Conservation (phyloP, 2,329 filamentous ascomycete genomes). For the Penicillium thymicola region DNA sequence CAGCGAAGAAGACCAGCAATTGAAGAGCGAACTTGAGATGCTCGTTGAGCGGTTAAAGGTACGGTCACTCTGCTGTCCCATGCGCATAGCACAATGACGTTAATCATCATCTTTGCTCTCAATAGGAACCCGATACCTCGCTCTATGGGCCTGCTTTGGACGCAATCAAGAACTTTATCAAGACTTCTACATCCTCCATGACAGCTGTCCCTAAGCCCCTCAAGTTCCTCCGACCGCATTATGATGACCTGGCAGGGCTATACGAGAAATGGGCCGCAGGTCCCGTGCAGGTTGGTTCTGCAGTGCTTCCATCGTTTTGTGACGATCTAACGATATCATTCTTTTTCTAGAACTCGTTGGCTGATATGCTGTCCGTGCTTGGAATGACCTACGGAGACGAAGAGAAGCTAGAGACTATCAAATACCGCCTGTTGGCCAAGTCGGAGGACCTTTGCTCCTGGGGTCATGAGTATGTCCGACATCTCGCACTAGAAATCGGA, state of each 20-base stretch:
- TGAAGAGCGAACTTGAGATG: slow-evolving; percentile 98
- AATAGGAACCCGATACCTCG: slow-evolving; percentile 75
- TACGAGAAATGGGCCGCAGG: slow-evolving; percentile 87
- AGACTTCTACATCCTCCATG: slow-evolving; percentile 99
- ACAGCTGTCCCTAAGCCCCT: slow-evolving; percentile 97
- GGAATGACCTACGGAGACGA: slow-evolving; percentile 99
- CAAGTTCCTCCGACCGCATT: slow-evolving; percentile 96
- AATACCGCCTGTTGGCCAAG: slow-evolving; percentile 86
- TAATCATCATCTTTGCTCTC: slow-evolving; percentile 17
- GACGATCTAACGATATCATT: slow-evolving; percentile 7
- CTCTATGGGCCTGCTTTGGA: slow-evolving; percentile 92
- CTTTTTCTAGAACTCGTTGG: slow-evolving; percentile 62
- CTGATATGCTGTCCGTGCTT: slow-evolving; percentile 93
- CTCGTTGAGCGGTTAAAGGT: slow-evolving; percentile 92
- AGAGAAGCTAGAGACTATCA: slow-evolving; percentile 90
- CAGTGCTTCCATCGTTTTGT: not conserved
- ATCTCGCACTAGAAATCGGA: slow-evolving; percentile 92
- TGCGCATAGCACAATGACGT: slow-evolving; percentile 24
- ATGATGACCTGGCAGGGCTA: slow-evolving; percentile 79
- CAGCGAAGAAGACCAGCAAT: slow-evolving; percentile 95
- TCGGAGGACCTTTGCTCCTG: slow-evolving; percentile 92
- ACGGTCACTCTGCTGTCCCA: slow-evolving; percentile 25
- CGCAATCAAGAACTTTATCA: slow-evolving; percentile 97
- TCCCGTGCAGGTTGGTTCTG: slow-evolving; percentile 69
- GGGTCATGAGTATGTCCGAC: slow-evolving; percentile 97